Evolutionary conservation across 495 filamentous ascomycete genomes (phyloP), one percentile per base, ranked within the genome.

Genomic region (Durotheca rogersii): DNA sequence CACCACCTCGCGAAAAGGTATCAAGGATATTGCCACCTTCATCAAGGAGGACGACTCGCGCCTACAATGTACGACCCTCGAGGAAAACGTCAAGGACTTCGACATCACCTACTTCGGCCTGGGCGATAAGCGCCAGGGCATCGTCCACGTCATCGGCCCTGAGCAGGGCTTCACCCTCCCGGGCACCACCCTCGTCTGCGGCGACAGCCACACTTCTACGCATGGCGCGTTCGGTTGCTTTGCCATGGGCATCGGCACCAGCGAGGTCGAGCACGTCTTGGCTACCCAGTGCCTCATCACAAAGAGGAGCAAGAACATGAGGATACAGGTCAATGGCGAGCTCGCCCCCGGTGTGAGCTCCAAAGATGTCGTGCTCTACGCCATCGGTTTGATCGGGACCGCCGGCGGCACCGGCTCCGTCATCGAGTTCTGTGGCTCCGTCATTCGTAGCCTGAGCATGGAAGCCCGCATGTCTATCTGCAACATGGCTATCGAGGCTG

Each of bases 401-500:
- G 93, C 93, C 39, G 93, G 92, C 68, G 93, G 93, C 43, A 98
- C 83, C 34, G 91, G 91, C 58, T 83, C 87, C 41, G 93, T 98
- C 50, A 95, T 98, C 59, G 93, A 98, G 75, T 98, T 87, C 79
- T 94, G 89, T 59, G 93, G 93, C 41, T 94, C 89, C 41, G 89
- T 91, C 42, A 96, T 98, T 64, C 81, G 88, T 53, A 71, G 70
- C 31, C 76, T 98, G 58, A 95, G 89, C 72, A 96, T 98, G 82
- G 93, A 98, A 67, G 93, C 93, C 29, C 85, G 93, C 61, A 97
- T 98, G 92, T 95, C 89, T 46, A 93, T 98, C 66, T 97, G 93
- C 73, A 98, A 98, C 75, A 98, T 98, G 93, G 90, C 92, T n/a
- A 96, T 97, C 65, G 93, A 98, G 75, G 93, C 74, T 49, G 93